Evolutionary conservation across 805 yeast genomes (phyloP).

Genomic region (Pichia pseudocactophila): DNA sequence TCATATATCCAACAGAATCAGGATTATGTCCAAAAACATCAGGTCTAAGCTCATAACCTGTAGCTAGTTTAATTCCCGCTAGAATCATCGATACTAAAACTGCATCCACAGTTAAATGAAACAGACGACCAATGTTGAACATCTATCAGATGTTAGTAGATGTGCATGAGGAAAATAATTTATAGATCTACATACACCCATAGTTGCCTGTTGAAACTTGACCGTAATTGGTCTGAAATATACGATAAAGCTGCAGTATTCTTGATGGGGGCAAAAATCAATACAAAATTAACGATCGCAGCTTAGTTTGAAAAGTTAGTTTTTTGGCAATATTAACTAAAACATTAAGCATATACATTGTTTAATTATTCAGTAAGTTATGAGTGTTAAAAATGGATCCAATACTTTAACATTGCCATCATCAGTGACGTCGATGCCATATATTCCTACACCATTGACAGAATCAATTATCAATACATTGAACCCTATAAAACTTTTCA

Average conservation of each 20-base stretch:
- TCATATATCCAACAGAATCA: constrained; percentile 34
- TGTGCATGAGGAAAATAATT: not conserved
- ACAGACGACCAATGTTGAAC: constrained; percentile 2
- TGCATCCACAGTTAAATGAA: constrained; percentile 42
- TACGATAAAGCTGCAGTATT: too few species aligned
- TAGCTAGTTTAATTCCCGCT: constrained; percentile 78
- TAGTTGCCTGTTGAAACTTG: not conserved
- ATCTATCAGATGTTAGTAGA: constrained; percentile 1
- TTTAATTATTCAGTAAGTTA: too few species aligned
- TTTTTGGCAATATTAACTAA: too few species aligned
- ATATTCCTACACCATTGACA: not conserved
- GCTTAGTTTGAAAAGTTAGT: too few species aligned
- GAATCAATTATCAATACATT: not conserved
- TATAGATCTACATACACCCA: constrained; percentile 2
- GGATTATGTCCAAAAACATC: constrained; percentile 34
- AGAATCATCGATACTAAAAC: constrained; percentile 70
- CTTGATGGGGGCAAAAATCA: not conserved
- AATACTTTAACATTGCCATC: not conserved
- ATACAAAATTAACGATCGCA: too few species aligned
- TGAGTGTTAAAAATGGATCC: not conserved
- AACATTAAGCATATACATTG: too few species aligned
- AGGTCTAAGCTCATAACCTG: constrained; percentile 47
- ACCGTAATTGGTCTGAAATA: too few species aligned
- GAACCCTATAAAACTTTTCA: constrained; percentile 32
- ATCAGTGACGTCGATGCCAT: constrained; percentile 2